Evolutionary conservation across 1,284 basidiomycete species (phyloP).

Genomic region (Ustilago bromivora): DNA sequence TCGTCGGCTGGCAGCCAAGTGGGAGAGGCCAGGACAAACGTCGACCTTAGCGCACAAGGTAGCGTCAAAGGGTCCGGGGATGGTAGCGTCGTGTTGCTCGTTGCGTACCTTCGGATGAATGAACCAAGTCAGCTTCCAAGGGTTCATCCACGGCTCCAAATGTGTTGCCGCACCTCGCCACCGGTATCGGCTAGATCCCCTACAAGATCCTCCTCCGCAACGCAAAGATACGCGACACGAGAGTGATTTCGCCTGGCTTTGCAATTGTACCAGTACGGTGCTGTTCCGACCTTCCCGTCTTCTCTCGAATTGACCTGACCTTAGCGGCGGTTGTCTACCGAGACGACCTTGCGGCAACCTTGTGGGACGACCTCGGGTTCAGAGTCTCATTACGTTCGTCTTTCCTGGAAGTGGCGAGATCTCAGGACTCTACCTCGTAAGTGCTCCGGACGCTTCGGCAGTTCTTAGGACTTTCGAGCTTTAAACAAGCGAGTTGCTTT

Average conservation of each 20-base stretch:
- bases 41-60: neutral
- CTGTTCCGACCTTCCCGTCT: neutral
- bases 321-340: neutral
- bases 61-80: neutral
- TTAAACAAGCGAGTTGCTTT: neutral
- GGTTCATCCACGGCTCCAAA: neutral
- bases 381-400: neutral
- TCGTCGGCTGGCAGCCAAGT: neutral
- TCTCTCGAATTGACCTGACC: neutral
- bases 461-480: neutral
- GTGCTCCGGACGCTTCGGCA: neutral
- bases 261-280: neutral
- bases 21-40: neutral
- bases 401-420: neutral
- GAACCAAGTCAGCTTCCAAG: neutral
- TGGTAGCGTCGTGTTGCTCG: neutral
- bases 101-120: neutral
- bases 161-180: neutral
- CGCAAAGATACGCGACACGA: neutral
- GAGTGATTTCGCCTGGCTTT: constrained; percentile 1
- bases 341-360: neutral
- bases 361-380: neutral
- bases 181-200: neutral
- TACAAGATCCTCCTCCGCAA: neutral
- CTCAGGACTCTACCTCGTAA: neutral